A percentile compares a stretch with the other conserved stretches of the same genome.
Evolutionary conservation across 306 rosid species (phyloP).

Genomic region (Quercus suber): DNA sequence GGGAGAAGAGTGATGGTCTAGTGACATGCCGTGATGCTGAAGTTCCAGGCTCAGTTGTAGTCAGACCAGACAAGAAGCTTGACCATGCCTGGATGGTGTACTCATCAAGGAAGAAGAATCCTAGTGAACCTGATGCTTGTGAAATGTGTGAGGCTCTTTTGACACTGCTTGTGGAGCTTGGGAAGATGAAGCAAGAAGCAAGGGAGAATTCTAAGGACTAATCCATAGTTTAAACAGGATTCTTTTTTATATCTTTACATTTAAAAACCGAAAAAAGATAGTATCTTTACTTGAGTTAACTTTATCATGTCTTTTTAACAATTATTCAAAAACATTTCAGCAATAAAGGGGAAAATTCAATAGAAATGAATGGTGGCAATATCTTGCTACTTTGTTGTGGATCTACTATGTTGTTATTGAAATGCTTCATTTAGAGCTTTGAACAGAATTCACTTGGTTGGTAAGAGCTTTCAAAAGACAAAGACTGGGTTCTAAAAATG

Average conservation of each 20-base stretch:
- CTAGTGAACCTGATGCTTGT: conserved; percentile 54
- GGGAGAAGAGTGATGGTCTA: conserved; percentile 75
- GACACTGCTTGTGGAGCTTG: conserved; percentile 72
- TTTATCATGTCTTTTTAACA: background rate
- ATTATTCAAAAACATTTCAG: background rate
- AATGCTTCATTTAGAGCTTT: background rate
- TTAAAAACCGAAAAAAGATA: no score
- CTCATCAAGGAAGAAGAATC: conserved; percentile 51
- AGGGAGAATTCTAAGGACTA: conserved; percentile 3
- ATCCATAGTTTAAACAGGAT: background rate
- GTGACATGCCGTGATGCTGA: conserved; percentile 73
- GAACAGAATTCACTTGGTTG: no score
- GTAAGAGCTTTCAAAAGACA: no score
- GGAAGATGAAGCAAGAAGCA: conserved; percentile 30
- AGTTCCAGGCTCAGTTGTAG: conserved; percentile 82
- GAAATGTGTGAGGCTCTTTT: conserved; percentile 84
- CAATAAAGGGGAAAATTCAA: no score
- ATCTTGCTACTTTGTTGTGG: background rate
- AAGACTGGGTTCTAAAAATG: no score
- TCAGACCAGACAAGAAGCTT: conserved; percentile 62
- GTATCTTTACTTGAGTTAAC: background rate
- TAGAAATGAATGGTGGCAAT: background rate
- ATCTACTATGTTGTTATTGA: background rate
- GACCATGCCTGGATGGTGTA: conserved; percentile 94
- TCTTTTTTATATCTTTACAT: no score